Evolutionary conservation across 2,329 filamentous ascomycete genomes (phyloP).

Genomic region (Nemania sp.): DNA sequence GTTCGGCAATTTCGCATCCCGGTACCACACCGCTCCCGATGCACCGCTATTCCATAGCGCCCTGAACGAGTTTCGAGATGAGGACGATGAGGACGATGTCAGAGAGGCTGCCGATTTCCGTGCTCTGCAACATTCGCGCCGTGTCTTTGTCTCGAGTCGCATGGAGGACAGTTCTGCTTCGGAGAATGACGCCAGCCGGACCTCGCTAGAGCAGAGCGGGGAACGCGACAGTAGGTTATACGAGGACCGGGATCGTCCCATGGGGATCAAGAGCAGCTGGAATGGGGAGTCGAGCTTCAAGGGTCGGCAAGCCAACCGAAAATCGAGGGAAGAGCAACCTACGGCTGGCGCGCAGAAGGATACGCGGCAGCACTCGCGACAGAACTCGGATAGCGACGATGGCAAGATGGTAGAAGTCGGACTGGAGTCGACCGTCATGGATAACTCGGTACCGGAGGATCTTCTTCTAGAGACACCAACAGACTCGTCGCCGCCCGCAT

Average conservation of each 20-base stretch:
- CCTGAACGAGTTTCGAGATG: slow-evolving; percentile 86
- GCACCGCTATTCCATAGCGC: slow-evolving; percentile 95
- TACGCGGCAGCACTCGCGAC: slow-evolving; percentile 41
- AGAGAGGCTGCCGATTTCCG: slow-evolving; percentile 93
- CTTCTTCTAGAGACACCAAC: slow-evolving; percentile 58
- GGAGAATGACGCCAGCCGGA: slow-evolving; percentile 70
- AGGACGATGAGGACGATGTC: slow-evolving; percentile 92
- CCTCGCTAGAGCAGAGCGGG: slow-evolving; percentile 57
- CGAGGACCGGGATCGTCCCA: slow-evolving; percentile 52
- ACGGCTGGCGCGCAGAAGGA: slow-evolving; percentile 35
- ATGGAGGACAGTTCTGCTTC: slow-evolving; percentile 85
- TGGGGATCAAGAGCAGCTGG: slow-evolving; percentile 68
- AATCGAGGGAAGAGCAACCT: slow-evolving; percentile 47
- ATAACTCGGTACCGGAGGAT: slow-evolving; percentile 64
- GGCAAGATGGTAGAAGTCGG: slow-evolving; percentile 86
- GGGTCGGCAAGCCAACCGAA: slow-evolving; percentile 46
- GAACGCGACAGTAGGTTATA: slow-evolving; percentile 53
- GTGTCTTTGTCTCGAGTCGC: slow-evolving; percentile 83
- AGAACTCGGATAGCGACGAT: slow-evolving; percentile 44
- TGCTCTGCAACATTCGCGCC: slow-evolving; percentile 84
- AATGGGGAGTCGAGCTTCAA: slow-evolving; percentile 57
- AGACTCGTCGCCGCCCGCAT: slow-evolving; percentile 63
- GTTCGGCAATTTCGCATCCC: slow-evolving; percentile 82
- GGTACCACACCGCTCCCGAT: slow-evolving; percentile 72
- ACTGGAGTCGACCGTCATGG: slow-evolving; percentile 69